Evolutionary conservation across 805 yeast genomes (phyloP).

Genomic region (Ogataea trehaloabstinens): DNA sequence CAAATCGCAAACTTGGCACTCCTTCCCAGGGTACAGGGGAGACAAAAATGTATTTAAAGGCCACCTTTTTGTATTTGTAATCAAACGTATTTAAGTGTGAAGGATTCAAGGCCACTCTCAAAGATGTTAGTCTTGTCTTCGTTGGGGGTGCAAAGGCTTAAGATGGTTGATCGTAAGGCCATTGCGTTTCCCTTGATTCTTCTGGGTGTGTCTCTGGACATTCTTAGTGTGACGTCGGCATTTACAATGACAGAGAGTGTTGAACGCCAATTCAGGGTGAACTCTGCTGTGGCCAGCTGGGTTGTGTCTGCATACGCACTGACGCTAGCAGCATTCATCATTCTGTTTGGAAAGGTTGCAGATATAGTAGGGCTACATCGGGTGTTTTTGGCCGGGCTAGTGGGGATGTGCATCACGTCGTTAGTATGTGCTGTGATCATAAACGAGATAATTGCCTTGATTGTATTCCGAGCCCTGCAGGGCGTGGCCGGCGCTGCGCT

Average conservation of each 20-base stretch:
- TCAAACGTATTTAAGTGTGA: too few species aligned
- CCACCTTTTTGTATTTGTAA: too few species aligned
- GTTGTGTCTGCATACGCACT: constrained; percentile 42
- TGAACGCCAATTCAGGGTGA: constrained; percentile 38
- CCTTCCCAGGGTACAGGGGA: too few species aligned
- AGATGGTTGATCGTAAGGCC: not conserved
- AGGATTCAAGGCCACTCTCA: too few species aligned
- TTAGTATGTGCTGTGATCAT: constrained; percentile 36
- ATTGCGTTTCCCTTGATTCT: constrained; percentile 14
- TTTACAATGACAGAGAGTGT: constrained; percentile 21
- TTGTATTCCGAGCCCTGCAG: constrained; percentile 43
- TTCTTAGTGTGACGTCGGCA: constrained; percentile 26
- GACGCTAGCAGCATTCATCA: constrained; percentile 43
- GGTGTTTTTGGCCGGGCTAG: constrained; percentile 24
- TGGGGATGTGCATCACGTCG: not conserved
- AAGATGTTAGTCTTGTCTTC: too few species aligned
- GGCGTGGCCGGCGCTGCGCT: constrained; percentile 42
- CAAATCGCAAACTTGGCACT: too few species aligned
- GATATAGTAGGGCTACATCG: constrained; percentile 34
- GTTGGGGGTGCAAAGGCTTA: too few species aligned
- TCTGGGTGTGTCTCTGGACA: constrained; percentile 21
- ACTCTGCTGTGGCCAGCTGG: constrained; percentile 39
- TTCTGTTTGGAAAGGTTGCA: constrained; percentile 40
- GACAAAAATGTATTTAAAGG: too few species aligned
- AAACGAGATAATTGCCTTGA: constrained; percentile 33